These are phyloP conservation scores for Collybiopsis luxurians DNA, from an alignment of 768 basidiomycete genomes.

Conservation along the genomic window DNA sequence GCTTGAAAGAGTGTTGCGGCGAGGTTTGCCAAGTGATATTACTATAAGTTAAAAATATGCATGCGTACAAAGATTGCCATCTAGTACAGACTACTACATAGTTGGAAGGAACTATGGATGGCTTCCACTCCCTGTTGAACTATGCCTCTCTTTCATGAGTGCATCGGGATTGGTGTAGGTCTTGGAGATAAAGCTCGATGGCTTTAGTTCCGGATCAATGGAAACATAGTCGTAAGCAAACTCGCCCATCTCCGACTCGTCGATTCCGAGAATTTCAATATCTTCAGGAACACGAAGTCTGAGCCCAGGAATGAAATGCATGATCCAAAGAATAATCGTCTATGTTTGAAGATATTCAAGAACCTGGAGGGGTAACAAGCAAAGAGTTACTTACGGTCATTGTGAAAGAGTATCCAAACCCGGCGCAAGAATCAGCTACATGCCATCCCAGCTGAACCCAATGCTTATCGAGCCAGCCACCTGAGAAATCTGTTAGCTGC, in stretches of 20 bases:
- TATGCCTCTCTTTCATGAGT: constrained; percentile 2
- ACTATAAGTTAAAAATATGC: too few relatives aligned
- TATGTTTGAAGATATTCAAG: too few relatives aligned
- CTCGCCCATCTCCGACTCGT: constrained; percentile 80
- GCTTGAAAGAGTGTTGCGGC: too few relatives aligned
- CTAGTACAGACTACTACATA: too few relatives aligned
- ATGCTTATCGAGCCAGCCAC: constrained; percentile 88
- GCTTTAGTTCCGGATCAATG: background rate
- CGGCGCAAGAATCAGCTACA: constrained; percentile 68
- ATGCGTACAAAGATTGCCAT: too few relatives aligned
- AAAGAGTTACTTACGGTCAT: too few relatives aligned
- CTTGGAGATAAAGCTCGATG: background rate
- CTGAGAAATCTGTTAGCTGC: too few relatives aligned
- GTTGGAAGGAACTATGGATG: too few relatives aligned
- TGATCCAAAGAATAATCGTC: constrained; percentile 78
- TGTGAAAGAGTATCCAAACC: constrained; percentile 69
- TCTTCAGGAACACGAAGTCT: constrained; percentile 63
- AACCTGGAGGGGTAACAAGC: too few relatives aligned
- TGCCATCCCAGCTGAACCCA: constrained; percentile 85
- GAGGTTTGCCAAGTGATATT: too few relatives aligned
- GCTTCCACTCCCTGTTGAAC: background rate
- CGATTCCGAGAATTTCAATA: constrained; percentile 77
- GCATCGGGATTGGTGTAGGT: background rate
- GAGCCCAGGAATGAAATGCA: constrained; percentile 84
- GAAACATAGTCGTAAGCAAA: background rate